Conservation (phyloP, 495 filamentous ascomycete genomes). For the Aspergillus sclerotioniger region DNA sequence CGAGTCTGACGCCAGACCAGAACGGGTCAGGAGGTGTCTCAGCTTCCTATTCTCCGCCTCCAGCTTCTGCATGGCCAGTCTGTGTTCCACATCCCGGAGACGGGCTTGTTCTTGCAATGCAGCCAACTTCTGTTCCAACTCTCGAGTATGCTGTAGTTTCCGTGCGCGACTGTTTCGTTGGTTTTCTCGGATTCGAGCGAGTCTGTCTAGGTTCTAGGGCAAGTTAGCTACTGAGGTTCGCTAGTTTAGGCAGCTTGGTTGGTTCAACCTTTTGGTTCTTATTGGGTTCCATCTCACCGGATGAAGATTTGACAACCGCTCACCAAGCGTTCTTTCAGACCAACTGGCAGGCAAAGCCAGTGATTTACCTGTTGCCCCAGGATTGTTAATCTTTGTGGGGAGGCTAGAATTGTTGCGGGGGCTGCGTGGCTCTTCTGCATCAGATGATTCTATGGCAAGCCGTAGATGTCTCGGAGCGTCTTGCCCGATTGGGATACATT, state of each 20-base stretch:
- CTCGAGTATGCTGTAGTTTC: conserved; percentile 70
- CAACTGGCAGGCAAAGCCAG: not conserved
- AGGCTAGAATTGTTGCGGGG: too few species aligned
- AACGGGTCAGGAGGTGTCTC: conserved; percentile 23
- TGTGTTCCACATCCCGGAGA: conserved; percentile 37
- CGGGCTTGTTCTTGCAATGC: conserved; percentile 48
- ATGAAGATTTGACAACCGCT: not conserved
- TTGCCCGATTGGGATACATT: not conserved
- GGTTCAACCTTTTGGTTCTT: conserved; percentile 2
- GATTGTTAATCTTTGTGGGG: too few species aligned
- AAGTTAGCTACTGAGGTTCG: not conserved
- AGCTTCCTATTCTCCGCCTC: conserved; percentile 40
- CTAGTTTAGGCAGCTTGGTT: not conserved
- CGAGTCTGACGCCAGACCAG: conserved; percentile 25
- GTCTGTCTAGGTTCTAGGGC: conserved; percentile 32
- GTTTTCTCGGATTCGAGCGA: conserved; percentile 65
- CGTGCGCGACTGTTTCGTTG: conserved; percentile 75
- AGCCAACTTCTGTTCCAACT: conserved; percentile 65
- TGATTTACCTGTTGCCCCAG: not conserved
- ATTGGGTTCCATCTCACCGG: not conserved
- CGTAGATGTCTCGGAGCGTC: not conserved
- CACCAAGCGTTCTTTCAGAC: not conserved
- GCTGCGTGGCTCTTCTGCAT: not conserved
- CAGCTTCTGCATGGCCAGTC: conserved; percentile 35
- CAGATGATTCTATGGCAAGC: not conserved